Conservation (phyloP, 2,329 filamentous ascomycete species). For the Daldinia sp. region DNA sequence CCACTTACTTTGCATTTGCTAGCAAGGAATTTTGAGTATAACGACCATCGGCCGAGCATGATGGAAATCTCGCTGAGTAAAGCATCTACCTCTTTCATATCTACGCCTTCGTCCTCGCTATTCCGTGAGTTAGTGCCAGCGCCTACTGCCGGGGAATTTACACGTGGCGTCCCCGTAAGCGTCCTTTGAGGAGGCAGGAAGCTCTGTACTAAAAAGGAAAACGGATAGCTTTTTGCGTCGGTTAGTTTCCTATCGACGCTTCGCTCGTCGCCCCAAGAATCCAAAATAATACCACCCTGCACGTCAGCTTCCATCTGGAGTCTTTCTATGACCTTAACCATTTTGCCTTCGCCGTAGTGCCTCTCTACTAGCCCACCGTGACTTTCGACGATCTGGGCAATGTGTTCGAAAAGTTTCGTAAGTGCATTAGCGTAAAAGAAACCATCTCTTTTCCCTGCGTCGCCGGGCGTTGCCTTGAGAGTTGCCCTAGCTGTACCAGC, state of each 20-base stretch:
- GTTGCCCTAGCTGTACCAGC: constrained; percentile 83
- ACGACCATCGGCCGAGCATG: constrained; percentile 92
- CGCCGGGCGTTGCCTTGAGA: constrained; percentile 72
- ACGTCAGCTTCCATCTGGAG: constrained; percentile 95
- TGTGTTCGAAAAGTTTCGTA: constrained; percentile 94
- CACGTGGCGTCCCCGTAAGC: constrained; percentile 67
- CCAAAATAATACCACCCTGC: constrained; percentile 93
- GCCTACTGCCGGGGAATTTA: constrained; percentile 77
- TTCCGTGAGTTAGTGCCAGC: constrained; percentile 61
- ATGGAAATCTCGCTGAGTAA: constrained; percentile 86
- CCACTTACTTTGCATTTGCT: constrained; percentile 79
- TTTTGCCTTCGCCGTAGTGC: constrained; percentile 91
- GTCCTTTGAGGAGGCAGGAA: constrained; percentile 78
- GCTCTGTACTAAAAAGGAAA: constrained; percentile 95
- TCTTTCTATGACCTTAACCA: constrained; percentile 92
- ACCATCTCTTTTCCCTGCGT: constrained; percentile 71
- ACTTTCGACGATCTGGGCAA: constrained; percentile 93
- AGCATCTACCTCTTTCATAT: constrained; percentile 95
- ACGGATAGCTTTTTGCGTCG: constrained; percentile 97
- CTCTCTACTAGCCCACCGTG: constrained; percentile 91
- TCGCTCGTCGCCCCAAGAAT: constrained; percentile 94
- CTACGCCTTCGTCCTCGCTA: constrained; percentile 90
- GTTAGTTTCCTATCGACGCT: constrained; percentile 85
- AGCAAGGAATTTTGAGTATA: constrained; percentile 89
- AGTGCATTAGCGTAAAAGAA: constrained; percentile 93